Conservation (phyloP, 176 grass and related monocot species). For the Tillandsia leiboldiana region DNA sequence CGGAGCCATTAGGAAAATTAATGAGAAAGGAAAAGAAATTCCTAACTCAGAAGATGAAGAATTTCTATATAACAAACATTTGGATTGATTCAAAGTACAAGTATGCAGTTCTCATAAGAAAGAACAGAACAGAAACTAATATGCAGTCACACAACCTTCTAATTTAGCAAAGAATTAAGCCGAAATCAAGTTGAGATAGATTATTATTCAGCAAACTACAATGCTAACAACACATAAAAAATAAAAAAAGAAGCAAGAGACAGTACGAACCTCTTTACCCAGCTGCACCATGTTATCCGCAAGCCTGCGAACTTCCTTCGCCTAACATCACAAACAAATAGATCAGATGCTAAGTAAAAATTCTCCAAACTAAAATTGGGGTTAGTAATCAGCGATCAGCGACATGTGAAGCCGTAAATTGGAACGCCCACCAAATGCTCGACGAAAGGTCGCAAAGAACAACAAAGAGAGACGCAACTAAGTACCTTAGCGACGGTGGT, state of each 20-base stretch:
- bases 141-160: too few relatives aligned
- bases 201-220: background rate
- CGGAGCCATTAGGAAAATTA: too few relatives aligned
- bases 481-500: conserved; percentile 76
- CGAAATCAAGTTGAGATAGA: background rate
- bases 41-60: too few relatives aligned
- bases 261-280: conserved; percentile 56
- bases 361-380: too few relatives aligned
- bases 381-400: too few relatives aligned
- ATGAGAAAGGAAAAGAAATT: too few relatives aligned
- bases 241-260: background rate
- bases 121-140: too few relatives aligned
- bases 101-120: too few relatives aligned
- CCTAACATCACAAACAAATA: conserved; percentile 36
- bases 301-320: conserved; percentile 76
- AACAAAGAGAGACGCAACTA: background rate
- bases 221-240: background rate
- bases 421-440: background rate
- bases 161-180: too few relatives aligned
- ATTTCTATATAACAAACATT: too few relatives aligned
- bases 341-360: background rate
- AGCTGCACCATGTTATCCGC: conserved; percentile 98
- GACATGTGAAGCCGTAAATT: background rate
- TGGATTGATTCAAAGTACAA: too few relatives aligned
- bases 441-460: conserved; percentile 9